phyloP scores from a whole-genome alignment of 140 eudicot species.

The Anethum foeniculum region DNA sequence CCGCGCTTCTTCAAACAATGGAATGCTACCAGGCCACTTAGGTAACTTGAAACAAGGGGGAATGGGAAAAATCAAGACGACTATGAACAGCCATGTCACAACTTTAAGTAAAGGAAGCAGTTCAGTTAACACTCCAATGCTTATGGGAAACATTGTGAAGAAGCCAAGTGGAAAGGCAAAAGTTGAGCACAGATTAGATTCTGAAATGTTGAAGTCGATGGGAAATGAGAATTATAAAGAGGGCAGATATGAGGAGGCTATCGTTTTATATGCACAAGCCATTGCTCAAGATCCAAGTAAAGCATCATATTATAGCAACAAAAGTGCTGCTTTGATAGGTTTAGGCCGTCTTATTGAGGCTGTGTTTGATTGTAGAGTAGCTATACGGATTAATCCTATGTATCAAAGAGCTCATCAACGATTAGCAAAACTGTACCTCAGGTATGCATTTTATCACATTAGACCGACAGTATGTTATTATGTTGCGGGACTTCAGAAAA shows the following conservation, averaged over 20 bases:
- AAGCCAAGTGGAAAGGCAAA: constrained; percentile 10
- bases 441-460: constrained; percentile 8
- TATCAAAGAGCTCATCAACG: constrained; percentile 76
- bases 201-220: constrained; percentile 48
- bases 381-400: constrained; percentile 49
- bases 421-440: constrained; percentile 55
- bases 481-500: background rate
- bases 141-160: constrained; percentile 21
- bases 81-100: background rate
- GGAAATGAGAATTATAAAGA: constrained; percentile 72
- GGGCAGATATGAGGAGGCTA: constrained; percentile 65
- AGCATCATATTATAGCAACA: constrained; percentile 61
- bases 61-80: constrained; percentile 7
- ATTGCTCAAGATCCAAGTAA: constrained; percentile 45
- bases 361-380: constrained; percentile 55
- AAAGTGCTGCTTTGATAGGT: constrained; percentile 73
- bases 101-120: constrained; percentile 20
- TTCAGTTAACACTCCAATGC: background rate
- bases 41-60: constrained; percentile 40
- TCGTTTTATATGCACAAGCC: constrained; percentile 56
- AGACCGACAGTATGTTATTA: background rate
- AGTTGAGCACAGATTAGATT: constrained; percentile 35
- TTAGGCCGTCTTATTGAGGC: constrained; percentile 70
- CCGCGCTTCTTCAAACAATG: constrained; percentile 49
- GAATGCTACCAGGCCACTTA: constrained; percentile 45